phyloP scores from a whole-genome alignment of 495 filamentous ascomycete species.

The Penicillium angulare region DNA sequence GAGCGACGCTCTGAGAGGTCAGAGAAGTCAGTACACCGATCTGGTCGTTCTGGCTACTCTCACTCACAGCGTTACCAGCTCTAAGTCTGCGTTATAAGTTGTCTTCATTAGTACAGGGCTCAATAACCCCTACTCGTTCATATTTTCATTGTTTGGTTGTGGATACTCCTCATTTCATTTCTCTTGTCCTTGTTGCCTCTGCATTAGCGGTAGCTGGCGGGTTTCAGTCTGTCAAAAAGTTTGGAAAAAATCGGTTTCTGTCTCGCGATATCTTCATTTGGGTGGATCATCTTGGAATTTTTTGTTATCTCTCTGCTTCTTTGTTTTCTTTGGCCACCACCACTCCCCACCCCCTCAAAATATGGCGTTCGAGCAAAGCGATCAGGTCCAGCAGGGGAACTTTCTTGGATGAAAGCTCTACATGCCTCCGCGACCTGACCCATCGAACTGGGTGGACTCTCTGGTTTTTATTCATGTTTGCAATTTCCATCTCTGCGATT shows the following conservation, averaged over 20 bases:
- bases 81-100: conserved; percentile 5
- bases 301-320: neutral
- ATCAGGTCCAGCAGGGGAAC: neutral
- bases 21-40: conserved; percentile 24
- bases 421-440: neutral
- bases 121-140: neutral
- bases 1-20: conserved; percentile 41
- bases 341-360: too few species aligned
- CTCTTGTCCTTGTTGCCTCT: neutral
- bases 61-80: too few species aligned
- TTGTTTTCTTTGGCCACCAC: neutral
- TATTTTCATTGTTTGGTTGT: conserved; percentile 1
- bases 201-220: conserved; percentile 3
- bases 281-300: conserved; percentile 3
- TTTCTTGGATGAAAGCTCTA: neutral
- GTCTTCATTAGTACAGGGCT: neutral
- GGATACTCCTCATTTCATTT: neutral
- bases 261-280: conserved; percentile 1
- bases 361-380: conserved; percentile 14
- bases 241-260: conserved; percentile 8
- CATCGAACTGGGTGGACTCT: conserved; percentile 27
- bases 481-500: conserved; percentile 24
- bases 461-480: conserved; percentile 15
- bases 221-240: conserved; percentile 14
- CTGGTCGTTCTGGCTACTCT: conserved; percentile 32